Evolutionary conservation across 2,329 filamentous ascomycete species (phyloP).

Genomic region (Aspergillus luchuensis): DNA sequence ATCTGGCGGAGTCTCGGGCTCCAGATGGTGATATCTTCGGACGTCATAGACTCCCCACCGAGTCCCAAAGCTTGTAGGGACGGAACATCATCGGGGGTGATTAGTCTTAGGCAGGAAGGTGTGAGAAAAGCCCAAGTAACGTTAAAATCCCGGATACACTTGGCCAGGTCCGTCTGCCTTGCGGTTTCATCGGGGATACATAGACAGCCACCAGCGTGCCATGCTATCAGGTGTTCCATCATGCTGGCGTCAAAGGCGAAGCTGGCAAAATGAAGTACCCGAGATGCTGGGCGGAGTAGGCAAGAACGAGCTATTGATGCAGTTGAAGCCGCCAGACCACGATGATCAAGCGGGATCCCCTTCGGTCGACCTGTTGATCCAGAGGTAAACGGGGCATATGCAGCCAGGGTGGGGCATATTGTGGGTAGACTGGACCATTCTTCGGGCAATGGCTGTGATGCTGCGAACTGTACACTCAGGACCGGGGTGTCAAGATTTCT

Average conservation of each 20-base stretch:
- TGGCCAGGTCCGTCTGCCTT: conserved; percentile 42
- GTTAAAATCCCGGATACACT: conserved; percentile 48
- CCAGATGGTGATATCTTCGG: neutral
- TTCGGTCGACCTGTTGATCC: neutral
- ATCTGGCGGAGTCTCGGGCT: neutral
- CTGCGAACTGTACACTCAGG: neutral
- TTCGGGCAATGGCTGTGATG: neutral
- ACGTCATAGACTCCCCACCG: neutral
- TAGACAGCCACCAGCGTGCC: conserved; percentile 18
- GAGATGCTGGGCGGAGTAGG: neutral
- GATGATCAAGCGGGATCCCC: neutral
- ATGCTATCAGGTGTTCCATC: conserved; percentile 13
- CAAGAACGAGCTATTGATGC: no score
- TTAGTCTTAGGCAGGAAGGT: neutral
- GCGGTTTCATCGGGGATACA: conserved; percentile 15
- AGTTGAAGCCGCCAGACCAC: neutral
- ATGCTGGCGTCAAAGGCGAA: conserved; percentile 8
- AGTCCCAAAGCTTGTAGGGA: neutral
- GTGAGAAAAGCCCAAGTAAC: conserved; percentile 57
- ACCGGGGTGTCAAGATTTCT: neutral
- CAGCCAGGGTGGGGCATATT: neutral
- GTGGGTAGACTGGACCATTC: neutral
- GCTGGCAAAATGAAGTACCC: neutral
- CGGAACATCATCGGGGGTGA: neutral
- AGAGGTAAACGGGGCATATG: neutral